Percentiles rank a stretch among this genome's conserved stretches.
Evolutionary conservation across 108 stramenopile species (phyloP).

Genomic region (Skeletonema grethae): DNA sequence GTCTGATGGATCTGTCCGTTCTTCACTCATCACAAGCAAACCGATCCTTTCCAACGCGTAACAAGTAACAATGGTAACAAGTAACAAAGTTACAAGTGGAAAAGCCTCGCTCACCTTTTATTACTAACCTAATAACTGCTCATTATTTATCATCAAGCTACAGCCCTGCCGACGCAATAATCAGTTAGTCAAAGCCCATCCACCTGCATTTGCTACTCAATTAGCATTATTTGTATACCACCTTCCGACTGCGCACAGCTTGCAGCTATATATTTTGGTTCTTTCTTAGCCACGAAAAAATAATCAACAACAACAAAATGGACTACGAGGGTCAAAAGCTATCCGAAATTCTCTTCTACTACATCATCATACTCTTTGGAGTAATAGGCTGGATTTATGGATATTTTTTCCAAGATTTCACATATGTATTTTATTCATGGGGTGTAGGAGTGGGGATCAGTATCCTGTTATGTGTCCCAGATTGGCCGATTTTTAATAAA

Average conservation of each 20-base stretch:
- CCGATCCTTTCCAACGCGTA: too few relatives aligned
- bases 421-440: conserved; percentile 85
- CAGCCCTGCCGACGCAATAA: too few relatives aligned
- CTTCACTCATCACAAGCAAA: too few relatives aligned
- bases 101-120: too few relatives aligned
- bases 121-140: too few relatives aligned
- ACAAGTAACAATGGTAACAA: background rate
- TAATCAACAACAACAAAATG: conserved; percentile 51
- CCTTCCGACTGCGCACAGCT: too few relatives aligned
- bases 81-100: conserved; percentile 1
- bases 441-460: conserved; percentile 77
- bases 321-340: conserved; percentile 91
- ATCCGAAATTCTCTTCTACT: conserved; percentile 82
- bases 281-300: background rate
- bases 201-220: background rate
- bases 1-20: background rate
- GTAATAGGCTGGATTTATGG: conserved; percentile 88
- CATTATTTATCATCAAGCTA: too few relatives aligned
- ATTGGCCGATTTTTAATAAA: conserved; percentile 90
- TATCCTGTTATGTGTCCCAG: conserved; percentile 84
- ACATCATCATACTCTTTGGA: conserved; percentile 82
- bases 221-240: background rate
- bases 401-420: conserved; percentile 85
- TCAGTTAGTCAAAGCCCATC: background rate
- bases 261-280: background rate